These are phyloP conservation scores for Penicillium sp. DNA, from an alignment of 2,329 filamentous ascomycete species.

Conservation along the genomic window DNA sequence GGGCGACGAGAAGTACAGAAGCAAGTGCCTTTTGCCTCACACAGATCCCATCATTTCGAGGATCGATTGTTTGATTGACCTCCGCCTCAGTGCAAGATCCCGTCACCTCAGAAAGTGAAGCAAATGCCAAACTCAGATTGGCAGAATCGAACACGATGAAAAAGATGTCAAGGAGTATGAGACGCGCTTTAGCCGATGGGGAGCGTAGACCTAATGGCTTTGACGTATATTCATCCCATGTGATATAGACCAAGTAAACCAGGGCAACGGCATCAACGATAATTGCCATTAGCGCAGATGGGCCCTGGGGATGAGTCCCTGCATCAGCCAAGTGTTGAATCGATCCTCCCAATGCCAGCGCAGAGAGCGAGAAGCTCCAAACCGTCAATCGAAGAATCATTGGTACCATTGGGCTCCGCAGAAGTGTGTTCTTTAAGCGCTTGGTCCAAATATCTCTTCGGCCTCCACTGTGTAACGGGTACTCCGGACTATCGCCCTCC, in stretches of 20 bases:
- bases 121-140: slow-evolving; percentile 85
- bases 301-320: slow-evolving; percentile 54
- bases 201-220: slow-evolving; percentile 85
- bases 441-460: slow-evolving; percentile 54
- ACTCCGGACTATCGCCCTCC: slow-evolving; percentile 51
- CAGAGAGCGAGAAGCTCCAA: slow-evolving; percentile 75
- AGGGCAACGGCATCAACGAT: slow-evolving; percentile 84
- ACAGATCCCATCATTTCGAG: slow-evolving; percentile 52
- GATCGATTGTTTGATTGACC: slow-evolving; percentile 34
- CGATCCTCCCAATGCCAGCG: slow-evolving; percentile 70
- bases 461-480: slow-evolving; percentile 48
- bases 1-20: slow-evolving; percentile 71
- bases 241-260: slow-evolving; percentile 88
- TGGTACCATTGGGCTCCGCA: slow-evolving; percentile 81
- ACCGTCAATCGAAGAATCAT: slow-evolving; percentile 77
- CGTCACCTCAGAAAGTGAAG: slow-evolving; percentile 64
- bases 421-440: slow-evolving; percentile 63
- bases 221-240: slow-evolving; percentile 92
- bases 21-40: slow-evolving; percentile 66
- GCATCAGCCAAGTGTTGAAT: slow-evolving; percentile 62
- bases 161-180: slow-evolving; percentile 87
- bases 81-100: slow-evolving; percentile 55
- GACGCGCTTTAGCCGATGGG: slow-evolving; percentile 76
- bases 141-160: slow-evolving; percentile 98
- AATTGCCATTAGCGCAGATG: slow-evolving; percentile 83